phyloP scores from a whole-genome alignment of 1,284 basidiomycete species.

The Caloboletus firmus region DNA sequence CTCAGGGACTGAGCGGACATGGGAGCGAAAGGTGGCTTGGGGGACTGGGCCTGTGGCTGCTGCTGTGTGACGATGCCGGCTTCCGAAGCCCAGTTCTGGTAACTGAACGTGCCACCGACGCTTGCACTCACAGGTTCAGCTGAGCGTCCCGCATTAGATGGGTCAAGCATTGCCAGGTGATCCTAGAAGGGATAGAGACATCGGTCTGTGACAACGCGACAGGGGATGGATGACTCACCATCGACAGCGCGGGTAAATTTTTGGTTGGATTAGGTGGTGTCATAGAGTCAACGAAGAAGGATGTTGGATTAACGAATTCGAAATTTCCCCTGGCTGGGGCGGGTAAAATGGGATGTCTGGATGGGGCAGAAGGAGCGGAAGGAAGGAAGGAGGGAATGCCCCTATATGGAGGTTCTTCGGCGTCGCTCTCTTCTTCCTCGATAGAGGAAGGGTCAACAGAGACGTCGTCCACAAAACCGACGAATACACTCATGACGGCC shows the following conservation, averaged over 20 bases:
- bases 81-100: slow-evolving; percentile 36
- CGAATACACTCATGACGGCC: slow-evolving; percentile 43
- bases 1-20: slow-evolving; percentile 15
- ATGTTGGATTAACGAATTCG: slow-evolving; percentile 30
- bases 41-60: slow-evolving; percentile 8
- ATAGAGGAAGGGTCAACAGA: slow-evolving; percentile 19
- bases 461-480: slow-evolving; percentile 35
- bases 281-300: slow-evolving; percentile 21
- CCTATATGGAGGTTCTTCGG: slow-evolving; percentile 34
- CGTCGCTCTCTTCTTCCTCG: slow-evolving; percentile 34
- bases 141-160: slow-evolving; percentile 25
- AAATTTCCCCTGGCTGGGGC: slow-evolving; percentile 28
- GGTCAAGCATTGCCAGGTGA: slow-evolving; percentile 29
- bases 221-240: slow-evolving; percentile 21
- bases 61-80: slow-evolving; percentile 27
- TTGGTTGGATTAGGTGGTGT: slow-evolving; percentile 28
- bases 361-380: not conserved
- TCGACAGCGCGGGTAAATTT: slow-evolving; percentile 34
- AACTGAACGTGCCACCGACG: slow-evolving; percentile 16
- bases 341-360: slow-evolving; percentile 22
- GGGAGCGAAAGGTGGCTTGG: slow-evolving; percentile 10
- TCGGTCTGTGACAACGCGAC: slow-evolving; percentile 7
- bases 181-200: slow-evolving; percentile 17
- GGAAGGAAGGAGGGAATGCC: slow-evolving; percentile 33
- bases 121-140: slow-evolving; percentile 18